phyloP scores from a whole-genome alignment of 2,329 filamentous ascomycete species.

The Penicillium sp. region DNA sequence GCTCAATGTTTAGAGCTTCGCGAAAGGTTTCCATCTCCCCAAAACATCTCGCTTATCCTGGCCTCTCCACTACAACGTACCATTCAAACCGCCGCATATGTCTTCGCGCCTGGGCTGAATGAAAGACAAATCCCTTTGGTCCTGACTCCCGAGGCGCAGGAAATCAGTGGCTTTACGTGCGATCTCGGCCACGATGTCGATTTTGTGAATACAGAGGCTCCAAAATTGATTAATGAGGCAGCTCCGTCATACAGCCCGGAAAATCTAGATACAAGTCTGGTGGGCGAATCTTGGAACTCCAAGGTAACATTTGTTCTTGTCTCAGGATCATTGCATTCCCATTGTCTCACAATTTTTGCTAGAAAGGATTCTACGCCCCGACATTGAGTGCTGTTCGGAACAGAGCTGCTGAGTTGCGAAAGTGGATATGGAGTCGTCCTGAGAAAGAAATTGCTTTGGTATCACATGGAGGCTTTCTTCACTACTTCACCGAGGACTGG shows the following conservation, averaged over 20 bases:
- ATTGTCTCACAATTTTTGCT: no score
- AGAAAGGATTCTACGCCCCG: slow-evolving; percentile 12
- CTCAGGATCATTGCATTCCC: no score
- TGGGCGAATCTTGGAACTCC: slow-evolving; percentile 15
- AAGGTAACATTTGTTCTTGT: slow-evolving; percentile 8
- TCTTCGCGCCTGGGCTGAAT: slow-evolving; percentile 9
- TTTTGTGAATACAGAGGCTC: slow-evolving; percentile 1
- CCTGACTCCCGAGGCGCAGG: slow-evolving; percentile 14
- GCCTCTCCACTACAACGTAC: slow-evolving; percentile 16
- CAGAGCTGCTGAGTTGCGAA: slow-evolving; percentile 8
- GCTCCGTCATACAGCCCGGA: not conserved
- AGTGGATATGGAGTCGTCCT: slow-evolving; percentile 13
- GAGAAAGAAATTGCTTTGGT: slow-evolving; percentile 14
- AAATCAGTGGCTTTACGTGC: slow-evolving; percentile 13
- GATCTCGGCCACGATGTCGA: slow-evolving; percentile 10
- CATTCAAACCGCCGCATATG: slow-evolving; percentile 17
- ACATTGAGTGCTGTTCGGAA: slow-evolving; percentile 6
- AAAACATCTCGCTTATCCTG: slow-evolving; percentile 8
- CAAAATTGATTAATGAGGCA: slow-evolving; percentile 1
- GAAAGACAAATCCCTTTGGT: slow-evolving; percentile 10
- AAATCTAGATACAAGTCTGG: slow-evolving; percentile 6
- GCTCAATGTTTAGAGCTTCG: slow-evolving; percentile 10
- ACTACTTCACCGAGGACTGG: slow-evolving; percentile 20
- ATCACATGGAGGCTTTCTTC: slow-evolving; percentile 16
- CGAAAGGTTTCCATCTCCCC: slow-evolving; percentile 2